Evolutionary conservation across 345 rosid genomes (phyloP).

Genomic region (Barbarea vulgaris): DNA sequence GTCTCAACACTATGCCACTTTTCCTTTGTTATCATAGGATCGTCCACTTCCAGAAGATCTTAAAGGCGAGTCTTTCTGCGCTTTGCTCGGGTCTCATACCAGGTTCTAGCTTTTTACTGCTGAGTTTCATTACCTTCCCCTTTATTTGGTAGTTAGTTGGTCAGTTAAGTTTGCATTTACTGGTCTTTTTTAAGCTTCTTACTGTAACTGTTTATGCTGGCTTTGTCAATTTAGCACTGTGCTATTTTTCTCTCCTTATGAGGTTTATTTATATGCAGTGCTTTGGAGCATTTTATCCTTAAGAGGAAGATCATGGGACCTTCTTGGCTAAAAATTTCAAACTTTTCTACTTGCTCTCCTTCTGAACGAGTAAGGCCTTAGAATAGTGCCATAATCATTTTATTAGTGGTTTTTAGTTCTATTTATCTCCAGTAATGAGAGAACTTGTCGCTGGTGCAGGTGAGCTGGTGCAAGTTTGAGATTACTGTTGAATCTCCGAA

Average conservation of each 20-base stretch:
- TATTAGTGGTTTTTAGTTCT: slow-evolving; percentile 19
- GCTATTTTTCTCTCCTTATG: slow-evolving; percentile 4
- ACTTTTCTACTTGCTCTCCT: slow-evolving; percentile 66
- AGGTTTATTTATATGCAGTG: slow-evolving; percentile 57
- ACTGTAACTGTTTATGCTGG: not conserved
- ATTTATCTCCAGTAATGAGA: slow-evolving; percentile 31
- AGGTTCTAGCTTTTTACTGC: slow-evolving; percentile 52
- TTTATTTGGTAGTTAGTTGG: slow-evolving; percentile 26
- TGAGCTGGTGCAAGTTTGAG: slow-evolving; percentile 99
- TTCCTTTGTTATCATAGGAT: slow-evolving; percentile 53
- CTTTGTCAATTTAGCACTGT: not conserved
- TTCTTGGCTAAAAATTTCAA: slow-evolving; percentile 85
- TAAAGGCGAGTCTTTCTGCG: slow-evolving; percentile 74
- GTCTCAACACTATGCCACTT: not conserved
- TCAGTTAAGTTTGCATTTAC: slow-evolving; percentile 20
- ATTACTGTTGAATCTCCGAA: slow-evolving; percentile 69
- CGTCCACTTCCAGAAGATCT: slow-evolving; percentile 89
- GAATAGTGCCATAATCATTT: slow-evolving; percentile 13
- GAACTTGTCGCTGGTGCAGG: slow-evolving; percentile 51
- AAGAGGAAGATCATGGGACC: slow-evolving; percentile 93
- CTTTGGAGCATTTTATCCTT: slow-evolving; percentile 90
- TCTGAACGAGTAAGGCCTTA: slow-evolving; percentile 69
- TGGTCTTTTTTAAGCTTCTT: slow-evolving; percentile 16
- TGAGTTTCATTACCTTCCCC: slow-evolving; percentile 28
- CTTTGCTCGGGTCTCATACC: slow-evolving; percentile 84